These are phyloP conservation scores for Botrytis porri DNA, from an alignment of 2,329 filamentous ascomycete species.

Conservation along the genomic window DNA sequence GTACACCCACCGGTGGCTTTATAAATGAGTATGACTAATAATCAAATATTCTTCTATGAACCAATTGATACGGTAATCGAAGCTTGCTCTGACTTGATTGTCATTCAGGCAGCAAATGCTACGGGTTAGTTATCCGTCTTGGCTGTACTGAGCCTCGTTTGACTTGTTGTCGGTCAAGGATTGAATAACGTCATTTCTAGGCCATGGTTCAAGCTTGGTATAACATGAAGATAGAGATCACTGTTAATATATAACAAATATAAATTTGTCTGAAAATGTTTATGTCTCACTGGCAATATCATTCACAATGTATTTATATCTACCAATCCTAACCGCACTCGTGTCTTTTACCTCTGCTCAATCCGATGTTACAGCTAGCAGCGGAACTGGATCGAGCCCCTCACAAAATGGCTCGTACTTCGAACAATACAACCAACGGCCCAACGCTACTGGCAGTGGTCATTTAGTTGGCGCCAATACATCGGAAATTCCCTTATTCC, in stretches of 20 bases:
- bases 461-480: neutral
- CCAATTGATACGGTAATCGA: no score
- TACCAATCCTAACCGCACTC: neutral
- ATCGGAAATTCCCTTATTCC: neutral
- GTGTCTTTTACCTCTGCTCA: neutral
- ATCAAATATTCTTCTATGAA: no score
- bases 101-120: neutral
- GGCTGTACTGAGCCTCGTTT: neutral
- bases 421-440: neutral
- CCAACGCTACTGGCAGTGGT: neutral
- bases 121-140: neutral
- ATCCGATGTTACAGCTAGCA: neutral
- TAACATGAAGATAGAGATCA: neutral
- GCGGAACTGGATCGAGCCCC: neutral
- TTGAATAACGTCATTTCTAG: neutral
- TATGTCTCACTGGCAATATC: neutral
- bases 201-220: neutral
- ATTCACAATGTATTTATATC: neutral
- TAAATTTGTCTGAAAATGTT: neutral
- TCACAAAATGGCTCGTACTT: conserved; percentile 4
- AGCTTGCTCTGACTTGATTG: neutral
- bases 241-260: neutral
- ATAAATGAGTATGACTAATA: no score
- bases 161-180: neutral
- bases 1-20: no score